phyloP scores from a whole-genome alignment of 2,329 filamentous ascomycete species.

The Colletotrichum lini region DNA sequence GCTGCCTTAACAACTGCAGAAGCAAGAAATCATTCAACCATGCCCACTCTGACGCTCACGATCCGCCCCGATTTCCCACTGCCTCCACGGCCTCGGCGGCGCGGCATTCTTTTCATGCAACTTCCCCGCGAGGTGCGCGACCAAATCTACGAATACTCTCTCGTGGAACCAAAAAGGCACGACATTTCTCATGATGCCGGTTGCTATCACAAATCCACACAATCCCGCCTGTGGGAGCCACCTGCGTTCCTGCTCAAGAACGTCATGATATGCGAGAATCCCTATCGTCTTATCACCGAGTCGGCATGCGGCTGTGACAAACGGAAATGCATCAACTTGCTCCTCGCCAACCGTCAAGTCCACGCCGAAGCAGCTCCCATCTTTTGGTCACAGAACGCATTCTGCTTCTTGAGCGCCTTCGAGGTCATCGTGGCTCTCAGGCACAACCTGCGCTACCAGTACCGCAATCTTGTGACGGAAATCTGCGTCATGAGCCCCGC shows the following conservation, averaged over 20 bases:
- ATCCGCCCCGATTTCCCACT: background rate
- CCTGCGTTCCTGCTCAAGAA: background rate
- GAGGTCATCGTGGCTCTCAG: background rate
- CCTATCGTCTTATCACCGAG: background rate
- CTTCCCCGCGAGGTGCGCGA: background rate
- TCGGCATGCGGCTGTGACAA: background rate
- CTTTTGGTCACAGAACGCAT: background rate
- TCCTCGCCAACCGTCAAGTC: background rate
- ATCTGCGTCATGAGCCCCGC: conserved; percentile 1
- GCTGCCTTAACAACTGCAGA: background rate
- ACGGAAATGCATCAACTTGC: background rate
- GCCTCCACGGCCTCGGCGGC: background rate
- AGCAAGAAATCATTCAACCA: background rate
- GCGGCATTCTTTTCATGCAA: background rate
- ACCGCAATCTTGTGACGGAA: background rate
- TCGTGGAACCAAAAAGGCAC: background rate
- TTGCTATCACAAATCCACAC: background rate
- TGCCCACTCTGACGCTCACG: background rate
- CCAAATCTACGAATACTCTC: background rate
- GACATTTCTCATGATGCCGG: background rate
- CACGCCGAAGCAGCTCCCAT: background rate
- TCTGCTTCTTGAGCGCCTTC: background rate
- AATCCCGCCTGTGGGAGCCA: background rate
- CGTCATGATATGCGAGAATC: background rate
- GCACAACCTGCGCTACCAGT: background rate